Conservation (phyloP, 208 protist genomes). For the Leishmania gerbilli region DNA sequence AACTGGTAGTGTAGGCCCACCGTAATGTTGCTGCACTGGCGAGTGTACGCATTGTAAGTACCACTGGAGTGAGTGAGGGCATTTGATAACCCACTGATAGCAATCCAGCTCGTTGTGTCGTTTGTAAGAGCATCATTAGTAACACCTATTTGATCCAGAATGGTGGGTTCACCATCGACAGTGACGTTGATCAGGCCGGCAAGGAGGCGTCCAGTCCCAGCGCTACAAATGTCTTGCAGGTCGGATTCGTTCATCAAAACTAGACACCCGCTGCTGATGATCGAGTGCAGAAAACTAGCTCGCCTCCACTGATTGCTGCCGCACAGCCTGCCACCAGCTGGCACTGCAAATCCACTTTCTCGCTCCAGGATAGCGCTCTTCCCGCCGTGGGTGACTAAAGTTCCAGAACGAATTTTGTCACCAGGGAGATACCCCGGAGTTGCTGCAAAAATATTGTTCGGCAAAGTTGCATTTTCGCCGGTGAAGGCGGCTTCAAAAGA, state of each 20-base stretch:
- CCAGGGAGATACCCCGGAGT: constrained; percentile 62
- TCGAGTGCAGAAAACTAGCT: constrained; percentile 58
- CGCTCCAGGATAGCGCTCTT: constrained; percentile 57
- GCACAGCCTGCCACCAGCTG: constrained; percentile 56
- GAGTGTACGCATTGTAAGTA: constrained; percentile 43
- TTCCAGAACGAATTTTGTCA: constrained; percentile 51
- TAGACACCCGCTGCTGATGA: constrained; percentile 59
- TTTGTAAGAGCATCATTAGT: constrained; percentile 80
- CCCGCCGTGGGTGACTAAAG: constrained; percentile 25
- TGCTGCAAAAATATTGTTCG: constrained; percentile 52
- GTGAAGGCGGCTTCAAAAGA: constrained; percentile 54
- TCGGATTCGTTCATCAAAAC: constrained; percentile 45
- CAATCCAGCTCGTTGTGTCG: constrained; percentile 74
- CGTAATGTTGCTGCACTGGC: constrained; percentile 57
- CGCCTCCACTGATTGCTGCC: constrained; percentile 34
- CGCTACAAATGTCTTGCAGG: constrained; percentile 48
- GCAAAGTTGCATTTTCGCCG: constrained; percentile 21
- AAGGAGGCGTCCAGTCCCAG: constrained; percentile 40
- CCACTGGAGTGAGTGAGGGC: constrained; percentile 27
- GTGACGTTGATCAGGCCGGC: constrained; percentile 35
- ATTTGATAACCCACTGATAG: constrained; percentile 45
- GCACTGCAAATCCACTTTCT: constrained; percentile 66
- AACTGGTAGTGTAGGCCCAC: constrained; percentile 72
- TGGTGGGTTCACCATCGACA: constrained; percentile 10
- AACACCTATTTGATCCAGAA: constrained; percentile 51